Evolutionary conservation across 2,329 filamentous ascomycete genomes (phyloP).

Genomic region (Macrophomina pseudophaseolina): DNA sequence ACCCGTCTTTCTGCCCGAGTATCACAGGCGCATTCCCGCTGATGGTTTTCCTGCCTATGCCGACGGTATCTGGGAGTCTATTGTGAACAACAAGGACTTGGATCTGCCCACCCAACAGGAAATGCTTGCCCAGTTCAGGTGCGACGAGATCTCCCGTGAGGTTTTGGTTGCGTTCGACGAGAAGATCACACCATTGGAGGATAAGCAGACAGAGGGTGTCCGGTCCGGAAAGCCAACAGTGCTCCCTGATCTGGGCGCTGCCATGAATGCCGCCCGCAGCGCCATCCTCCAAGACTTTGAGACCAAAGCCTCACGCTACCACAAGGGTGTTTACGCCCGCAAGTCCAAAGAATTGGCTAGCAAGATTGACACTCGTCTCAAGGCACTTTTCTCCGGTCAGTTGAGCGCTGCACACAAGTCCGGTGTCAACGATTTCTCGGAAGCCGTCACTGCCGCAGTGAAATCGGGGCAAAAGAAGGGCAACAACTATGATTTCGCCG

Average conservation of each 20-base stretch:
- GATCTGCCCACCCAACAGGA: constrained; percentile 97
- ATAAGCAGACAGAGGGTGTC: constrained; percentile 76
- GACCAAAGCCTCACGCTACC: constrained; percentile 87
- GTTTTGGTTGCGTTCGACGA: constrained; percentile 84
- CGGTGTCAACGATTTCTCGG: constrained; percentile 81
- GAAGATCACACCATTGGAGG: constrained; percentile 81
- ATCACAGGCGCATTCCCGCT: constrained; percentile 92
- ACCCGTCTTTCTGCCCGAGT: constrained; percentile 88
- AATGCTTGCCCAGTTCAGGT: constrained; percentile 93
- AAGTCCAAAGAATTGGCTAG: constrained; percentile 84
- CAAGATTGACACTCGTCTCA: constrained; percentile 88
- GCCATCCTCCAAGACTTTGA: constrained; percentile 85
- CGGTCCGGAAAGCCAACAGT: constrained; percentile 75
- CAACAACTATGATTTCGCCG: constrained; percentile 88
- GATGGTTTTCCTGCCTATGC: constrained; percentile 97
- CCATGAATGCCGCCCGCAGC: constrained; percentile 73
- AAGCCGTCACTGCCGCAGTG: constrained; percentile 83
- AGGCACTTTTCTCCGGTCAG: constrained; percentile 86
- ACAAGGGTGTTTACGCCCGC: constrained; percentile 89
- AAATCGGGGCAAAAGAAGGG: constrained; percentile 94
- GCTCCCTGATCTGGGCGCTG: constrained; percentile 73
- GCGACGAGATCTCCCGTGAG: constrained; percentile 93
- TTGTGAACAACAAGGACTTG: constrained; percentile 97
- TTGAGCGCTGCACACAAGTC: constrained; percentile 86
- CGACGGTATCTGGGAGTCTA: constrained; percentile 95